These are phyloP conservation scores for Hypericum perforatum DNA, from an alignment of 345 rosid genomes.

Conservation along the genomic window DNA sequence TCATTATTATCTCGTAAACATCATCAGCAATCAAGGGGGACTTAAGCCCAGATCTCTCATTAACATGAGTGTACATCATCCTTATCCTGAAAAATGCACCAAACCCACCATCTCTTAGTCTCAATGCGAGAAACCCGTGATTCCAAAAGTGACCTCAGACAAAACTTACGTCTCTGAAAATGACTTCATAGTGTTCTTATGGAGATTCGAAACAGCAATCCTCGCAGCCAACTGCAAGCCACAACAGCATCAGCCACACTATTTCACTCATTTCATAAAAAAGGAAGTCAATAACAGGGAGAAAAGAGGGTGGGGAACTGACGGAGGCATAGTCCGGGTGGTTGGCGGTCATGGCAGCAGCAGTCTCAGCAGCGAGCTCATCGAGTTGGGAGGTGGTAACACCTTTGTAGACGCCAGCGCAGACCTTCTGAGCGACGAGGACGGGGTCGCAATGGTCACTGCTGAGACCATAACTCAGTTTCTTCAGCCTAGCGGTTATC, in stretches of 20 bases:
- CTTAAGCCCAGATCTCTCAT: slow-evolving; percentile 61
- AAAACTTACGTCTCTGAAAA: slow-evolving; percentile 92
- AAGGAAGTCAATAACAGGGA: background rate
- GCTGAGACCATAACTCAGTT: slow-evolving; percentile 86
- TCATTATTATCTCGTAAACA: slow-evolving; percentile 75
- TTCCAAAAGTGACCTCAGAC: background rate
- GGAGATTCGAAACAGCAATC: slow-evolving; percentile 92
- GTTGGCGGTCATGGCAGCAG: slow-evolving; percentile 88
- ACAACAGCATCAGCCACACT: background rate
- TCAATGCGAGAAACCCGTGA: background rate
- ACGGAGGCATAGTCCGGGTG: slow-evolving; percentile 98
- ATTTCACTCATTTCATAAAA: background rate
- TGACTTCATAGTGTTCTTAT: slow-evolving; percentile 85
- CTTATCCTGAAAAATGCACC: slow-evolving; percentile 41
- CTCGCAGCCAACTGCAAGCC: slow-evolving; percentile 83
- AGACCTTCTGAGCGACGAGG: slow-evolving; percentile 94
- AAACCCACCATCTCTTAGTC: background rate
- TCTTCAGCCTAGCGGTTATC: slow-evolving; percentile 93
- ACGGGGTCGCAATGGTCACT: slow-evolving; percentile 94
- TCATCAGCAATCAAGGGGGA: slow-evolving; percentile 89
- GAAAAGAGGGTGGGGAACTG: slow-evolving; percentile 18
- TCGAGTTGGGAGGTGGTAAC: slow-evolving; percentile 97
- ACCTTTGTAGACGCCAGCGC: slow-evolving; percentile 94
- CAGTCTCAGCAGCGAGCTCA: slow-evolving; percentile 95
- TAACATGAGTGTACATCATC: slow-evolving; percentile 77